phyloP scores from a whole-genome alignment of 495 filamentous ascomycete genomes.

The Letharia lupina region DNA sequence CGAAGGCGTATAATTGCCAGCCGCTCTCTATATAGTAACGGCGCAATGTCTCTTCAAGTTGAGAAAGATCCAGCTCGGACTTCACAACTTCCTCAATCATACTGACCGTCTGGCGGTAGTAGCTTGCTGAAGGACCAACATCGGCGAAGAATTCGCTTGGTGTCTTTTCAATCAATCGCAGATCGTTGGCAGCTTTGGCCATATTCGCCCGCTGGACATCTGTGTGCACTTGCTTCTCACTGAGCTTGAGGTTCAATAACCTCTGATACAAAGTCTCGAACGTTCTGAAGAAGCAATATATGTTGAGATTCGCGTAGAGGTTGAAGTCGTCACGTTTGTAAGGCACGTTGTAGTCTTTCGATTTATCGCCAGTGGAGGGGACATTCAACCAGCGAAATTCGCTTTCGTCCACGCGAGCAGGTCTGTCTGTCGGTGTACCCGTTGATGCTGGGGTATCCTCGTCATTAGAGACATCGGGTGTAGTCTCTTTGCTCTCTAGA shows the following conservation, averaged over 20 bases:
- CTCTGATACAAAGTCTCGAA: conserved; percentile 84
- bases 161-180: conserved; percentile 65
- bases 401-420: conserved; percentile 31
- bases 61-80: conserved; percentile 65
- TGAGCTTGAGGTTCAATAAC: conserved; percentile 69
- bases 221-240: conserved; percentile 59
- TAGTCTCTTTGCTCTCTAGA: conserved; percentile 73
- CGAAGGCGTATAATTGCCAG: conserved; percentile 83
- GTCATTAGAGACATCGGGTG: conserved; percentile 71
- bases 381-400: conserved; percentile 56
- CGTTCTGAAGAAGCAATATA: conserved; percentile 87
- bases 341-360: conserved; percentile 64
- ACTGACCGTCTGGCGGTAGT: conserved; percentile 59
- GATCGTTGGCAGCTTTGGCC: conserved; percentile 68
- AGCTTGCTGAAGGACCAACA: conserved; percentile 49
- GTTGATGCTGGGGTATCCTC: conserved; percentile 45
- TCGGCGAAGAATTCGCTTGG: conserved; percentile 79
- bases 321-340: conserved; percentile 72
- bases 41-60: conserved; percentile 82
- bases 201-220: conserved; percentile 61
- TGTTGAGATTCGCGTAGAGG: conserved; percentile 79
- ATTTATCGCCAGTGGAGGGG: conserved; percentile 43
- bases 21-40: conserved; percentile 81
- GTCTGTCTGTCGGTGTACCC: conserved; percentile 33
- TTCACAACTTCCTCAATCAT: conserved; percentile 63